Conservation (phyloP, 2,329 filamentous ascomycete species). For the Xylaria sp. region DNA sequence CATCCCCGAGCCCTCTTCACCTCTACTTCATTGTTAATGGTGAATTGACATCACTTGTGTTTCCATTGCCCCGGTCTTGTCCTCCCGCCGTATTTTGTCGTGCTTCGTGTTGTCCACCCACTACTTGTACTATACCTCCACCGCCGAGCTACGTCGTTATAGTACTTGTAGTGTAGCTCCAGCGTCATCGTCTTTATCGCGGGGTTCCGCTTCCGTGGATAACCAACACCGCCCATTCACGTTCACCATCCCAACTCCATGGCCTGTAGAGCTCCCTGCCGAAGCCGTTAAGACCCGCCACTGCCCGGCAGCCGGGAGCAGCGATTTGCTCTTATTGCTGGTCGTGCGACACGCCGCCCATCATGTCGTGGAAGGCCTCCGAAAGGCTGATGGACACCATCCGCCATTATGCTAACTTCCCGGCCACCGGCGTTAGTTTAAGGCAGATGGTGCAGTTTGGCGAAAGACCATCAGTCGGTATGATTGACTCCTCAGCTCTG, state of each 20-base stretch:
- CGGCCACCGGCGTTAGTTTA: constrained; percentile 93
- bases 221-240: constrained; percentile 14
- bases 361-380: constrained; percentile 93
- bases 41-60: constrained; percentile 20
- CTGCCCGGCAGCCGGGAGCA: constrained; percentile 8
- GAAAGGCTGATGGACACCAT: constrained; percentile 96
- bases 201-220: constrained; percentile 38
- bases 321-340: constrained; percentile 29
- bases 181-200: constrained; percentile 40
- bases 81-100: constrained; percentile 2
- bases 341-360: constrained; percentile 49
- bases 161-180: constrained; percentile 10
- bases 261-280: constrained; percentile 35
- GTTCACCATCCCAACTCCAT: constrained; percentile 27
- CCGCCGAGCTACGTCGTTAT: constrained; percentile 14
- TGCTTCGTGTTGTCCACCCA: constrained; percentile 5
- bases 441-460: constrained; percentile 99
- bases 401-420: constrained; percentile 96
- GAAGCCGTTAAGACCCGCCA: constrained; percentile 16
- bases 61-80: not conserved
- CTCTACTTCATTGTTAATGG: constrained; percentile 12
- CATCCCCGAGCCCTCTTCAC: constrained; percentile 29
- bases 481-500: constrained; percentile 46
- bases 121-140: constrained; percentile 10
- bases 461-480: constrained; percentile 90